Evolutionary conservation across 306 rosid genomes (phyloP).

Genomic region (Pyrus pyrifolia): DNA sequence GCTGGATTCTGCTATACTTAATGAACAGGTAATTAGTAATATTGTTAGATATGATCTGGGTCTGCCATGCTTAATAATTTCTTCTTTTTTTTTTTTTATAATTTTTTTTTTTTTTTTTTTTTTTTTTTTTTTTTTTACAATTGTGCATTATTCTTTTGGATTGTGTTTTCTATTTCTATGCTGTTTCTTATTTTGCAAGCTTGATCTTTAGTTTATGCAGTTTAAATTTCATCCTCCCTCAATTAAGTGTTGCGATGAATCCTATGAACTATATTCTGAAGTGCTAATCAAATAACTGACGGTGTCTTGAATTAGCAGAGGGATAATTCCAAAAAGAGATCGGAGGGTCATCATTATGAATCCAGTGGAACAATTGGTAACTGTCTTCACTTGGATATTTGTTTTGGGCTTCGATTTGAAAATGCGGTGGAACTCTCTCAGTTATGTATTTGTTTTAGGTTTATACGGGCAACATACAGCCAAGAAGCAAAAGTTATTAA

Average conservation of each 20-base stretch:
- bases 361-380: constrained; percentile 83
- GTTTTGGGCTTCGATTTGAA: constrained; percentile 12
- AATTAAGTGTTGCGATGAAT: background rate
- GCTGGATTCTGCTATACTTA: constrained; percentile 54
- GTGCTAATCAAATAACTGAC: background rate
- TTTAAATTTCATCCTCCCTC: background rate
- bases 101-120: background rate
- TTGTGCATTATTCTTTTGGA: background rate
- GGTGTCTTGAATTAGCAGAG: constrained; percentile 49
- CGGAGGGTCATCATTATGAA: constrained; percentile 68
- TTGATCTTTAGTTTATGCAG: background rate
- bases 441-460: constrained; percentile 42
- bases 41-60: background rate
- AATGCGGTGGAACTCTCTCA: background rate
- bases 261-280: constrained; percentile 4
- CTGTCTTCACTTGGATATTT: constrained; percentile 2
- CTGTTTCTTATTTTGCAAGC: background rate
- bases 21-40: constrained; percentile 54
- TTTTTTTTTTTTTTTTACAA: background rate
- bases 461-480: constrained; percentile 59
- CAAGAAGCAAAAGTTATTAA: constrained; percentile 74
- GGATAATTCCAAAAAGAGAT: constrained; percentile 76
- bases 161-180: background rate
- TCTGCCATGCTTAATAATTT: background rate
- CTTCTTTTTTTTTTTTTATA: too few relatives aligned